Evolutionary conservation across 257 asterid genomes (phyloP).

Genomic region (Fraxinus anomala): DNA sequence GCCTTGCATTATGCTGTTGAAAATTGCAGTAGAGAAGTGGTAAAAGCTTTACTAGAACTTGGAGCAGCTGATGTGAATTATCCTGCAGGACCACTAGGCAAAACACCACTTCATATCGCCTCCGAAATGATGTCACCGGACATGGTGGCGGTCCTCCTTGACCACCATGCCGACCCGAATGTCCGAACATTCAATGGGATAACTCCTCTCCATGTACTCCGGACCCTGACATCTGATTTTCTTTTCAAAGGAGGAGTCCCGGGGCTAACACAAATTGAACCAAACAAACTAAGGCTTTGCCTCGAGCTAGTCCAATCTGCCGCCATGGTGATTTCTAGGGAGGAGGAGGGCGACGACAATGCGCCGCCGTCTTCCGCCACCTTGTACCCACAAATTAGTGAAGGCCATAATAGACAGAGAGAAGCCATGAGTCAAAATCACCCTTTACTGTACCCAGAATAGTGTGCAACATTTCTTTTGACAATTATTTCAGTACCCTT

Average conservation of each 20-base stretch:
- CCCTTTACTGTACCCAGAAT: slow-evolving; percentile 50
- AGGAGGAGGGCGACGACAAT: slow-evolving; percentile 71
- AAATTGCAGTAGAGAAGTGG: slow-evolving; percentile 83
- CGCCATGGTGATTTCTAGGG: slow-evolving; percentile 87
- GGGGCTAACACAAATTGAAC: slow-evolving; percentile 71
- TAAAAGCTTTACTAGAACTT: slow-evolving; percentile 79
- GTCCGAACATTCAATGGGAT: slow-evolving; percentile 77
- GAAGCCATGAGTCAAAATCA: slow-evolving; percentile 52
- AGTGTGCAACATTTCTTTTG: slow-evolving; percentile 19
- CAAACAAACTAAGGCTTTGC: slow-evolving; percentile 82
- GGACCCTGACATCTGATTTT: slow-evolving; percentile 94
- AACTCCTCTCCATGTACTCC: slow-evolving; percentile 75
- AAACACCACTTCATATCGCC: slow-evolving; percentile 80
- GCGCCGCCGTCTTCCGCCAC: slow-evolving; percentile 33
- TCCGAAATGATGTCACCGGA: slow-evolving; percentile 98
- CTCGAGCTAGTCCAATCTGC: slow-evolving; percentile 91
- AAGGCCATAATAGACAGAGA: slow-evolving; percentile 53
- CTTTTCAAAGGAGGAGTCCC: slow-evolving; percentile 86
- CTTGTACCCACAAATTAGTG: slow-evolving; percentile 62
- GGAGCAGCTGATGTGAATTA: slow-evolving; percentile 93
- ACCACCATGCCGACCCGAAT: slow-evolving; percentile 94
- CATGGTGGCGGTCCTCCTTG: slow-evolving; percentile 91
- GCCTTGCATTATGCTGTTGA: slow-evolving; percentile 88
- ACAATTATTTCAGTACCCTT: too few species aligned
- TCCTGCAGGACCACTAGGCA: slow-evolving; percentile 88